Evolutionary conservation across 139 green algal genomes (phyloP), one percentile per base, ranked within the genome.

Genomic region (Micractinium conductrix): DNA sequence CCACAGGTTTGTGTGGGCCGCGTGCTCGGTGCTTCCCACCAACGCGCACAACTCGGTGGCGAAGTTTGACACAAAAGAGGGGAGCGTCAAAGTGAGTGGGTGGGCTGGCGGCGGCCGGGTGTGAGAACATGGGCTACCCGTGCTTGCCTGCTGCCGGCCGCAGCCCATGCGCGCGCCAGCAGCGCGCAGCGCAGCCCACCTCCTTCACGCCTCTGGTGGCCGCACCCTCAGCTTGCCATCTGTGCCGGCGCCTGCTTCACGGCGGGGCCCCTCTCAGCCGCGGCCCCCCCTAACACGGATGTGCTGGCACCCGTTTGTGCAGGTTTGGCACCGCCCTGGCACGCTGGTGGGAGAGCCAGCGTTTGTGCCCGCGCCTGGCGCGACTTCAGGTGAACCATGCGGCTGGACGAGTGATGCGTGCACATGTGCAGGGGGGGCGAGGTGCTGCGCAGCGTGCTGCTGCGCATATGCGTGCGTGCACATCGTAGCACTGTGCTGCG

Each of bases 11-110:
- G 79, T 83, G 35, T 97, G 93, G 70, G 81, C 60, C 35, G 79
- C 94, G 24, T 85, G 73, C 12, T 92, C 89, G 10, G 87, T 90
- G 67, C 88, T 88, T 21, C 94, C 94, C 26, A 92, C 91, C 78
- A 93, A 92, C 75, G 88, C 92, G 35, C 89, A 84, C 80, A 97
- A 97, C 78, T 89, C 91, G 0, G 80, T 97, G 45, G 88, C 74
- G 53, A 94, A 95, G 74, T 86, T 94, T 67, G 92, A 97, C 80
- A 67, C 93, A 53, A 26, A 90, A 68, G 26, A 67, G 6, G 85
- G 87, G 0, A 80, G 35, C 5, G 40, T 62, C 22, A 37, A 85
- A 70, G 69, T 65, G 70, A 45, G 74, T 91, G 37, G 19, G 26
- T 12, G n/a, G n/a, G n/a, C n/a, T n/a, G n/a, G n/a, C n/a, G n/a